Evolutionary conservation across 345 rosid genomes (phyloP), one percentile per base, ranked within the genome.

Genomic region (Euphorbia tirucalli): DNA sequence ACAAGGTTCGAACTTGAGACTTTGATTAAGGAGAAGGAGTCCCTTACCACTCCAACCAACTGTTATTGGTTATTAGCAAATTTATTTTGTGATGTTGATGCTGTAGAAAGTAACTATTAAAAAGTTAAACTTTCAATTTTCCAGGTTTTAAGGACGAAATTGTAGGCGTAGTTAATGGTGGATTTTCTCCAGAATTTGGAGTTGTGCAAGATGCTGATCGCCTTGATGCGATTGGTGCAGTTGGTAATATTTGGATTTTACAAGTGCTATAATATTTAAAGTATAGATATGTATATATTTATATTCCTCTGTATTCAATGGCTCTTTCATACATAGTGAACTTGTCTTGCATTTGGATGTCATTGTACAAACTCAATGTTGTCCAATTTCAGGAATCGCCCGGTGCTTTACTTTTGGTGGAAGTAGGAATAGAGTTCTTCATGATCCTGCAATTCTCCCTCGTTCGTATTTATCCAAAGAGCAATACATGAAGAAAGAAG

Each of bases 201-300:
- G 87, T 93, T n/a, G 96, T 89, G 71, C 96, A 91, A 83, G 98
- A 93, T 87, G 97, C 96, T 59, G 97, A 91, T 71, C 91, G 93
- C 57, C 96, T 91, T 75, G 98, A 93, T 79, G 96, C 97, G 30
- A 87, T 93, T 75, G 97, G 97, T 35, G 97, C 93, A 70, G 77
- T 89, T 72, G 98, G 96, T 93, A n/a, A n/a, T n/a, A n/a, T n/a
- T n/a, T n/a, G n/a, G n/a, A n/a, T n/a, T n/a, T n/a, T n/a, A n/a
- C n/a, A n/a, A n/a, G n/a, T n/a, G n/a, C n/a, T n/a, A n/a, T n/a
- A n/a, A n/a, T n/a, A n/a, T n/a, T n/a, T n/a, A n/a, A n/a, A n/a
- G n/a, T n/a, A n/a, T n/a, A n/a, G n/a, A n/a, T n/a, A n/a, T n/a
- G n/a, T n/a, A n/a, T n/a, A n/a, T n/a, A n/a, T n/a, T n/a, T n/a